Evolutionary conservation across 1,284 basidiomycete genomes (phyloP).

Genomic region (Leccinum subrobustum): DNA sequence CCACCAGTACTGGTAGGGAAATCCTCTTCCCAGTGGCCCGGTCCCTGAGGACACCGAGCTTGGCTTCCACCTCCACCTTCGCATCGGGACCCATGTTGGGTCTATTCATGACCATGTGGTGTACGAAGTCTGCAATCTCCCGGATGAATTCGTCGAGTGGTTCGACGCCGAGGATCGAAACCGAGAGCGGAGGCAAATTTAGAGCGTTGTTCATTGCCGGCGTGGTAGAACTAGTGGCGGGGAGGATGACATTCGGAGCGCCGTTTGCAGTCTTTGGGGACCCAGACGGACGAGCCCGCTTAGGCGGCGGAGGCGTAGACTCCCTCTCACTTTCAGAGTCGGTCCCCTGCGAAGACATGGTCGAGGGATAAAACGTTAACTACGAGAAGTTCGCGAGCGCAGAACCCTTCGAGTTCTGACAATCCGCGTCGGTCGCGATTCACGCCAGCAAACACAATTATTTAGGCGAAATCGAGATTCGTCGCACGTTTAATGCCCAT

Average conservation of each 20-base stretch:
- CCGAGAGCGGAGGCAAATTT: slow-evolving; percentile 67
- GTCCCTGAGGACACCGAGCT: slow-evolving; percentile 82
- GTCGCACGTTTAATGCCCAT: slow-evolving; percentile 38
- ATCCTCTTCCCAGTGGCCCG: slow-evolving; percentile 56
- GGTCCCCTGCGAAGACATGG: slow-evolving; percentile 34
- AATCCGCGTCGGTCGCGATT: not conserved
- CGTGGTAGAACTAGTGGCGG: slow-evolving; percentile 10
- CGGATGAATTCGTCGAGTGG: slow-evolving; percentile 93
- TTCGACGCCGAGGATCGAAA: slow-evolving; percentile 89
- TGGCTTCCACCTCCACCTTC: slow-evolving; percentile 86
- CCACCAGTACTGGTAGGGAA: slow-evolving; percentile 74
- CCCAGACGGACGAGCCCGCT: slow-evolving; percentile 27
- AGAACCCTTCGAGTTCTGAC: not conserved
- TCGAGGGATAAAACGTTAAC: slow-evolving; percentile 11
- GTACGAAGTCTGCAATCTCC: slow-evolving; percentile 89
- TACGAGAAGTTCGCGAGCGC: slow-evolving; percentile 4
- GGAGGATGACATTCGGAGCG: slow-evolving; percentile 22
- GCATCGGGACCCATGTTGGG: slow-evolving; percentile 46
- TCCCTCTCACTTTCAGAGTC: slow-evolving; percentile 33
- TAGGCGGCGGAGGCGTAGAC: slow-evolving; percentile 27
- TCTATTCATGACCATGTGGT: slow-evolving; percentile 61
- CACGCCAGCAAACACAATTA: not conserved
- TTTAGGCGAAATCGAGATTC: not conserved
- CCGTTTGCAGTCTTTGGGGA: slow-evolving; percentile 17
- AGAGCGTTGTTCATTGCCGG: slow-evolving; percentile 27